Percentiles rank a stretch among this genome's conserved stretches.
phyloP scores from a whole-genome alignment of 2,329 filamentous ascomycete genomes.

The Xylaria sp. region DNA sequence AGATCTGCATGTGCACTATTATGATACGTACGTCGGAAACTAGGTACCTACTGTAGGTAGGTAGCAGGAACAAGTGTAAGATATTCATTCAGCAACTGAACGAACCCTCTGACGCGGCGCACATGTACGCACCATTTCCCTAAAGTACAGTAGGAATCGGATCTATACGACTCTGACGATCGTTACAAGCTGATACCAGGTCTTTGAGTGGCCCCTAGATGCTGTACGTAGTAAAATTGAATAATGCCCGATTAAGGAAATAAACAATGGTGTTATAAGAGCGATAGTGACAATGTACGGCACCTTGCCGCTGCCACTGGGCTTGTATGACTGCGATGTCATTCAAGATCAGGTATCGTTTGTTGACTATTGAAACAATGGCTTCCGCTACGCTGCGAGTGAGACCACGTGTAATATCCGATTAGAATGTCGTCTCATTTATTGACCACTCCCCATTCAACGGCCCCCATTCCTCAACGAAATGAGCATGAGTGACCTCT shows the following conservation, averaged over 20 bases:
- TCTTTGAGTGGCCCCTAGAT: not conserved
- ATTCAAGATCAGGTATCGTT: no score
- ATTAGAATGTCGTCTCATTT: slow-evolving; percentile 7
- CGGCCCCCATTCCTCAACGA: slow-evolving; percentile 14
- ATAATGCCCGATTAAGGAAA: not conserved
- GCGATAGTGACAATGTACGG: not conserved
- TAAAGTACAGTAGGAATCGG: not conserved
- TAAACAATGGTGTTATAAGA: not conserved
- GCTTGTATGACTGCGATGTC: not conserved
- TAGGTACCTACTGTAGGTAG: no score
- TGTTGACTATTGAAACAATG: not conserved
- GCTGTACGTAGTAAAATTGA: not conserved
- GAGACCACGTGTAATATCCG: not conserved
- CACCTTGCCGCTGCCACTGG: not conserved
- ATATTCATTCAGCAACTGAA: no score
- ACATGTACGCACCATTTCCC: no score
- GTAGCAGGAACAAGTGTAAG: not conserved
- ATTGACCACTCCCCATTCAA: not conserved
- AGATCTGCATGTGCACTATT: no score
- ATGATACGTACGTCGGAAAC: not conserved
- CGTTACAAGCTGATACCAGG: not conserved
- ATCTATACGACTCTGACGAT: not conserved
- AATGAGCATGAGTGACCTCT: slow-evolving; percentile 7
- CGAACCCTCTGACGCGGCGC: no score
- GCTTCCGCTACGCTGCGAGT: not conserved